A percentile compares a stretch with the other conserved stretches of the same genome.
phyloP scores from a whole-genome alignment of 75 land plant genomes.

The Selaginella moellendorffii region DNA sequence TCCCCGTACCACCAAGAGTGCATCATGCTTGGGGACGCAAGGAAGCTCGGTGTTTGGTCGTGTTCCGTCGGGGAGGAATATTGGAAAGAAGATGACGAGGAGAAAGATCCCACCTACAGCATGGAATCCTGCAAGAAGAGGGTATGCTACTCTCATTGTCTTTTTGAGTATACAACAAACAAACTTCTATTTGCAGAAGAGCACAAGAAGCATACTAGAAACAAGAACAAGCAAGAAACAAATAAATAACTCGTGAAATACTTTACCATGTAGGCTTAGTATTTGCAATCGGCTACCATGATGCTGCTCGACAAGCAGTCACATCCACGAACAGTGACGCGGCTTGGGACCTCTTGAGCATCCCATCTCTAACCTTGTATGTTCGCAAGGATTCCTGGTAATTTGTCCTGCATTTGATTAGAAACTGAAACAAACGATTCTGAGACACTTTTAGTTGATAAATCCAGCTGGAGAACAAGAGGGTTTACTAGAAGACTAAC shows the following conservation, averaged over 20 bases:
- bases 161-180: too few species aligned
- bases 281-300: not conserved
- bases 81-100: too few species aligned
- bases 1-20: too few species aligned
- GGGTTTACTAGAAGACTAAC: not conserved
- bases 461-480: not conserved
- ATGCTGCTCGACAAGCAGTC: constrained; percentile 1
- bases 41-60: too few species aligned
- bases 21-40: too few species aligned
- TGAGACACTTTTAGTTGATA: constrained; percentile 1
- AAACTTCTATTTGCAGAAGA: too few species aligned
- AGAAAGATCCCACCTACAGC: too few species aligned
- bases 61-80: too few species aligned
- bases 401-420: not conserved
- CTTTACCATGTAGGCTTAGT: not conserved
- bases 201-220: too few species aligned
- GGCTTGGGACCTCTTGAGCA: not conserved
- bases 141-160: too few species aligned
- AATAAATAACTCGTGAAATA: not conserved
- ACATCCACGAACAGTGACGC: not conserved
- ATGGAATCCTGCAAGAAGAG: too few species aligned
- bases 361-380: not conserved
- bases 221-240: not conserved
- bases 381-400: not conserved
- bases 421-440: not conserved